A percentile compares a stretch with the other conserved stretches of the same genome.
phyloP scores from a whole-genome alignment of 768 basidiomycete species.

The Suillus tomentosus region DNA sequence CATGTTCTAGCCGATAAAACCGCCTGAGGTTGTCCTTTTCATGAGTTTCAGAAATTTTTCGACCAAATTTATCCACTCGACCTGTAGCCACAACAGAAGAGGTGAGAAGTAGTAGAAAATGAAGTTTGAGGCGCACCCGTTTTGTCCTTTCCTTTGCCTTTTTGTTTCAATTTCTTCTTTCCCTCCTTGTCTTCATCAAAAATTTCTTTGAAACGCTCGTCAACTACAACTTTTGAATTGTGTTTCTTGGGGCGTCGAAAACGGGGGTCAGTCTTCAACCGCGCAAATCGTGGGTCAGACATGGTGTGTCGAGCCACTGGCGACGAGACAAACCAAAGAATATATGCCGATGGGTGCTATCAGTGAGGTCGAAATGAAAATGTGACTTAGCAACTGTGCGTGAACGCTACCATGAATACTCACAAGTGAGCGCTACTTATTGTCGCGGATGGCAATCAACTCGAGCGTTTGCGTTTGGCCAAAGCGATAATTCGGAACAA shows the following conservation, averaged over 20 bases:
- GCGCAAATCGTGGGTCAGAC: conserved; percentile 87
- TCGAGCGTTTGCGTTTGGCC: background rate
- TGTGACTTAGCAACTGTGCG: background rate
- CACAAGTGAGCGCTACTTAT: background rate
- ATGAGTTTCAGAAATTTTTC: conserved; percentile 63
- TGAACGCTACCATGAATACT: background rate
- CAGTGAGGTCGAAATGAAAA: background rate
- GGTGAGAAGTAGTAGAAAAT: conserved; percentile 4
- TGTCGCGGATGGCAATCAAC: background rate
- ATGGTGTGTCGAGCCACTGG: conserved; percentile 33
- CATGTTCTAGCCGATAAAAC: conserved; percentile 74
- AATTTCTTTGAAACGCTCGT: conserved; percentile 87
- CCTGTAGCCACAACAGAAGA: conserved; percentile 31
- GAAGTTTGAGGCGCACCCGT: conserved; percentile 15
- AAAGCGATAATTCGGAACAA: background rate
- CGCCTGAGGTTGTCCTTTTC: conserved; percentile 75
- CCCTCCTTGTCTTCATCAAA: conserved; percentile 48
- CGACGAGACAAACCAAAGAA: background rate
- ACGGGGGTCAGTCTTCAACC: conserved; percentile 88
- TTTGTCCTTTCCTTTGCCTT: conserved; percentile 26
- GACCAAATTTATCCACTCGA: conserved; percentile 89
- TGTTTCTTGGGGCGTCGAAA: conserved; percentile 86
- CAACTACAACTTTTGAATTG: conserved; percentile 80
- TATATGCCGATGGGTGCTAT: background rate
- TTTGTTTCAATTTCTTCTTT: conserved; percentile 40